Evolutionary conservation across 1,284 basidiomycete species (phyloP).

Genomic region (Hemileia vastatrix): DNA sequence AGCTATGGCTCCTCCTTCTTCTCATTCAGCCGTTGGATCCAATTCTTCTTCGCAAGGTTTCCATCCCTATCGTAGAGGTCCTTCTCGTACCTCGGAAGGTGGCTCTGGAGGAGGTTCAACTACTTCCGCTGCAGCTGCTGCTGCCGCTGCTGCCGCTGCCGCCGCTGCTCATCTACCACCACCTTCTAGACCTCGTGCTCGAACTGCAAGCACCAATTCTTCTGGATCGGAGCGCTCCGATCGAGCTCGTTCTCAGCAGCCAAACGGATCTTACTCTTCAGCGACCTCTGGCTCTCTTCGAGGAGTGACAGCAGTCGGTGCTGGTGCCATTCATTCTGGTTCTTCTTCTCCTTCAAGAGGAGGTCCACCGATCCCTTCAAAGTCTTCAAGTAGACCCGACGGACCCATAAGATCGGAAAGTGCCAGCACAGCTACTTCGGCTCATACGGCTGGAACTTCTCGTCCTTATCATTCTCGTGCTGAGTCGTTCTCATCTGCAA

Average conservation of each 20-base stretch:
- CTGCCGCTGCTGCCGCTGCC: background rate
- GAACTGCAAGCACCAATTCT: constrained; percentile 28
- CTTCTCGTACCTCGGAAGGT: constrained; percentile 29
- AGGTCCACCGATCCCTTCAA: background rate
- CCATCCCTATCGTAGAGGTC: constrained; percentile 34
- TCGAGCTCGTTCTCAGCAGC: background rate
- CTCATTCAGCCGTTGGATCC: constrained; percentile 28
- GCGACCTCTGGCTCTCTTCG: constrained; percentile 5
- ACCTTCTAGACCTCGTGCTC: constrained; percentile 23
- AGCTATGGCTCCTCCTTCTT: constrained; percentile 21
- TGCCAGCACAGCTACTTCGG: background rate
- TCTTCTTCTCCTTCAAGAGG: background rate
- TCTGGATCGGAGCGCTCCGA: constrained; percentile 16
- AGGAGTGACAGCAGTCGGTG: background rate
- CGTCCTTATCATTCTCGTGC: background rate
- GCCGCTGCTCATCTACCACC: background rate
- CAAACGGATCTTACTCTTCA: background rate
- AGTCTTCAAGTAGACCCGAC: background rate
- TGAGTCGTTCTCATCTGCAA: background rate
- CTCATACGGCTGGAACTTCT: background rate
- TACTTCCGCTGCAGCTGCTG: background rate
- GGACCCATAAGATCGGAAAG: background rate
- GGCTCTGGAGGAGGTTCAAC: constrained; percentile 6
- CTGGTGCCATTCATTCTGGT: background rate
- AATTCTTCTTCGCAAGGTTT: constrained; percentile 29